These are phyloP conservation scores for Saprolegnia parasitica DNA, from an alignment of 352 stramenopile genomes.

Conservation along the genomic window DNA sequence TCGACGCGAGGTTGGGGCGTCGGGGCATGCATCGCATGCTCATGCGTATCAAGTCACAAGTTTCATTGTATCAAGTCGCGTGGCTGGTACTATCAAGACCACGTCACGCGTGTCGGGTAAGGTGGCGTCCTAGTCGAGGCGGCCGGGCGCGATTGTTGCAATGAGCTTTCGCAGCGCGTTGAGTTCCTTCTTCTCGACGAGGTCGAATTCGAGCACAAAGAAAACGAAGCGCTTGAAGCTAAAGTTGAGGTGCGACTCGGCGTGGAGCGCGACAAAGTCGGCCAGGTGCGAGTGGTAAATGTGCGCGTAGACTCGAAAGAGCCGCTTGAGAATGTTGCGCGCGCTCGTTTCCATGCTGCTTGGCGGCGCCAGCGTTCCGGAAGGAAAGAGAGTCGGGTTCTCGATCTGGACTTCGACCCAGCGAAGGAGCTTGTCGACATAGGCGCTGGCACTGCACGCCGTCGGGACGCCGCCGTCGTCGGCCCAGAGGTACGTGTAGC, in stretches of 20 bases:
- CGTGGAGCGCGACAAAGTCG: slow-evolving; percentile 86
- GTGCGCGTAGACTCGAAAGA: slow-evolving; percentile 96
- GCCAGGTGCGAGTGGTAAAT: slow-evolving; percentile 95
- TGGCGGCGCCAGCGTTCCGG: slow-evolving; percentile 21
- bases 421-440: slow-evolving; percentile 78
- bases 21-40: too few species aligned
- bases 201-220: slow-evolving; percentile 91
- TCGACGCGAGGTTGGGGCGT: too few species aligned
- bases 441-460: slow-evolving; percentile 66
- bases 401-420: slow-evolving; percentile 87
- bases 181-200: slow-evolving; percentile 92
- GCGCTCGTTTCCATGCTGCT: slow-evolving; percentile 13
- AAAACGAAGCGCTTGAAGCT: slow-evolving; percentile 98
- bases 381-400: slow-evolving; percentile 57
- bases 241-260: slow-evolving; percentile 93
- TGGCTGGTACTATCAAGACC: too few species aligned
- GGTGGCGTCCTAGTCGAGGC: not conserved
- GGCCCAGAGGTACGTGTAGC: slow-evolving; percentile 87
- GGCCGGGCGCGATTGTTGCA: slow-evolving; percentile 35
- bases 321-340: slow-evolving; percentile 86
- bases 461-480: slow-evolving; percentile 53
- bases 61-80: too few species aligned
- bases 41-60: too few species aligned
- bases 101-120: not conserved
- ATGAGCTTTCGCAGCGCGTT: slow-evolving; percentile 92